Evolutionary conservation across 2,329 filamentous ascomycete species (phyloP), one percentile per base, ranked within the genome.

Genomic region (Colletotrichum cordylinicola): DNA sequence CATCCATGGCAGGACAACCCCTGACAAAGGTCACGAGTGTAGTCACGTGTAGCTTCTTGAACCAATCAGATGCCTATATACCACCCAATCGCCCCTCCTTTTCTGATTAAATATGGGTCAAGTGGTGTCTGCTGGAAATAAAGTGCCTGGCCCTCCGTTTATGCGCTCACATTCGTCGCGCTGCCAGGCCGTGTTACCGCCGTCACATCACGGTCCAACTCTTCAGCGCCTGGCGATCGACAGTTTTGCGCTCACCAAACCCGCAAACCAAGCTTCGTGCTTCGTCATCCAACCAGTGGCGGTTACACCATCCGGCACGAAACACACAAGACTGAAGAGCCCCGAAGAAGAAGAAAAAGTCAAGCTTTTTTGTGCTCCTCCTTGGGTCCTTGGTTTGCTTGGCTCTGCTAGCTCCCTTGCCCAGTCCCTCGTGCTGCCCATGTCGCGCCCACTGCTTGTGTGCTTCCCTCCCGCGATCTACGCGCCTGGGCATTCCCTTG

Each of bases 401-500:
- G 64, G 70, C 73, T 65, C 64, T 73, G 69, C 70, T 60, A 68
- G 64, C 70, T 75, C 62, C 73, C 70, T 73, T 68, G 64, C n/a
- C 58, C 29, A 12, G 18, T 64, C 29, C 67, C 67, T 64, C 29
- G 58, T 70, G 68, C 31, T 29, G 37, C 39, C 68, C 58, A 56
- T 71, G 68, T 33, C 58, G 43, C 37, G 37, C 58, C 65, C 31
- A 64, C 39, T n/a, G 29, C 37, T 29, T 58, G 56, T 67, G 6
- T 62, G 56, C 21, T 27, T 31, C 58, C 67, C 35, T 74, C 55
- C 69, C 73, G 62, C 73, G 52, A 67, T 74, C 67, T 67, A 72
- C 67, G 73, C 73, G 73, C 70, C 73, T 73, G 73, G 73, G 73
- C 73, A 65, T 68, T 73, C 58, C 70, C 70, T 75, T 75, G 73